phyloP scores from a whole-genome alignment of 1,284 basidiomycete species.

The Laetiporus sulphureus region DNA sequence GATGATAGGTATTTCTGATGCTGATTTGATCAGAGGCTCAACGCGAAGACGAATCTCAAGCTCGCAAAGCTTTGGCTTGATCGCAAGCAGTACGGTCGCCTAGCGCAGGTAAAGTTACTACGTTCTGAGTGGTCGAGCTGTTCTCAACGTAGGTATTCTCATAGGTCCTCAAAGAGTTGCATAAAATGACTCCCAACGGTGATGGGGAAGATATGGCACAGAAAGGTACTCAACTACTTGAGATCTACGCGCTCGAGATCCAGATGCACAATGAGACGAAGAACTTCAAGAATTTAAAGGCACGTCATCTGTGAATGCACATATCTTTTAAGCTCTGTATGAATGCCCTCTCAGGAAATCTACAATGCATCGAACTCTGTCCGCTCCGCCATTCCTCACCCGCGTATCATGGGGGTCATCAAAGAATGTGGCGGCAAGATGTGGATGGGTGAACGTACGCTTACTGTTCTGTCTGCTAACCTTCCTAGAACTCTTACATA shows the following conservation, averaged over 20 bases:
- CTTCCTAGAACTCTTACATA: too few species aligned
- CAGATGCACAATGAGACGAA: slow-evolving; percentile 98
- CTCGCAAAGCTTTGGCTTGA: slow-evolving; percentile 97
- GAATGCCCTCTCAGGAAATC: slow-evolving; percentile 69
- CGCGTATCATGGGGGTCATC: slow-evolving; percentile 97
- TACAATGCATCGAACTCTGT: slow-evolving; percentile 94
- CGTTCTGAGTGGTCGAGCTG: slow-evolving; percentile 2
- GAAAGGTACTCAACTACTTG: slow-evolving; percentile 89
- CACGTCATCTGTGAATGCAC: too few species aligned
- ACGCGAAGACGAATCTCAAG: slow-evolving; percentile 95
- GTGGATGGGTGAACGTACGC: slow-evolving; percentile 99
- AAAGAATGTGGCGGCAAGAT: slow-evolving; percentile 99
- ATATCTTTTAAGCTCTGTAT: too few species aligned
- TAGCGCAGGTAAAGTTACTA: slow-evolving; percentile 51
- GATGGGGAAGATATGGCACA: slow-evolving; percentile 82
- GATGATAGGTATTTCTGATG: neutral
- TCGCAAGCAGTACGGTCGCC: slow-evolving; percentile 82
- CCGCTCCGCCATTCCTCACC: slow-evolving; percentile 95
- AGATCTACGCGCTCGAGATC: slow-evolving; percentile 97
- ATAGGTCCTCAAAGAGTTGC: slow-evolving; percentile 70
- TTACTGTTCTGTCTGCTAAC: too few species aligned
- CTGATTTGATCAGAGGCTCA: slow-evolving; percentile 72
- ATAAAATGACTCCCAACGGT: slow-evolving; percentile 54
- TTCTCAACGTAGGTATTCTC: too few species aligned
- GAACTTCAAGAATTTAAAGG: slow-evolving; percentile 95